These are phyloP conservation scores for Brachypodium distachyon DNA, from an alignment of 202 grass and related monocot genomes.

Conservation along the genomic window DNA sequence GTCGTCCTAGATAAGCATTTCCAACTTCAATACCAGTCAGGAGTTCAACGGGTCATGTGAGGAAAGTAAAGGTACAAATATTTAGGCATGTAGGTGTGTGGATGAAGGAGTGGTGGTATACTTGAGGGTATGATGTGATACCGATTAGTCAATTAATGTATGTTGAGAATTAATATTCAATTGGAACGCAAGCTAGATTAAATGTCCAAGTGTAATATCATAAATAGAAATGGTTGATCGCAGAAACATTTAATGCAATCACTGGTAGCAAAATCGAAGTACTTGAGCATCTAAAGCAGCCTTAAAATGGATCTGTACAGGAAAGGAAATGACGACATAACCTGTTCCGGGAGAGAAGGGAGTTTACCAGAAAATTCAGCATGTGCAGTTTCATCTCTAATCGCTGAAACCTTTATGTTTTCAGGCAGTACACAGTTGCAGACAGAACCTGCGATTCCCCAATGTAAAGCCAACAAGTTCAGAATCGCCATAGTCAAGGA, in stretches of 20 bases:
- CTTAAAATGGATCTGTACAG: neutral
- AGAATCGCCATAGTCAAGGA: neutral
- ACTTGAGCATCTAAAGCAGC: neutral
- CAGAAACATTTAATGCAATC: neutral
- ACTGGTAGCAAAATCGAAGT: neutral
- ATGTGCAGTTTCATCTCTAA: slow-evolving; percentile 41
- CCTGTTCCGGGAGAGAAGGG: neutral
- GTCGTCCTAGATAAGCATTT: neutral
- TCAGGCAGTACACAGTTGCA: slow-evolving; percentile 72
- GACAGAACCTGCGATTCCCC: slow-evolving; percentile 43
- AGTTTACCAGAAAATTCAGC: slow-evolving; percentile 53
- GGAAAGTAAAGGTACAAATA: neutral
- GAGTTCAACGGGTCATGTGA: neutral
- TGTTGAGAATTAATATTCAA: neutral
- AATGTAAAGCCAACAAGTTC: neutral
- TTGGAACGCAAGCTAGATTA: neutral
- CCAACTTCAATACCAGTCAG: neutral
- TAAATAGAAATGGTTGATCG: neutral
- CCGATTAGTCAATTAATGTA: neutral
- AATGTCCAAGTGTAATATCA: neutral
- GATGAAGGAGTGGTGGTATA: neutral
- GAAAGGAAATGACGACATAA: neutral
- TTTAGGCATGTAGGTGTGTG: neutral
- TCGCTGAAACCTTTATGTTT: slow-evolving; percentile 56
- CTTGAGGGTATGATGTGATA: neutral